Base-by-base conservation (phyloP, 2,329 filamentous ascomycete genomes). In the Trichophyton equinum region DNA sequence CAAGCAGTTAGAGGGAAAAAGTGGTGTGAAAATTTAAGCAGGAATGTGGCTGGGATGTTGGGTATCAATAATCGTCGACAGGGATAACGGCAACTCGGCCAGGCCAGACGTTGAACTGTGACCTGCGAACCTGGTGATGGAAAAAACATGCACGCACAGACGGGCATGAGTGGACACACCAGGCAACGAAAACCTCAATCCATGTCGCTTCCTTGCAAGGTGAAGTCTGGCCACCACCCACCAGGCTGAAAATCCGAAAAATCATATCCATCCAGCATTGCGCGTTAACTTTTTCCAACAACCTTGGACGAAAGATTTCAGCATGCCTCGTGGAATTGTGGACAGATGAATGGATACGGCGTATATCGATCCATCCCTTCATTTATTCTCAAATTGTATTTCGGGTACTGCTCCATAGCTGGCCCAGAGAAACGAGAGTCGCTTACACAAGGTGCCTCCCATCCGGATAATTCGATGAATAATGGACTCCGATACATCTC, bases 21-120 rank as follows among this genome's bases (percentile, higher is more conserved):
- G n/a, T 6, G 11, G 4, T 18, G n/a, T n/a, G 49, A 36, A 36
- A 55, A 55, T 36, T 11, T 15, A 36, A 15, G 51, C 27, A 27
- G 33, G 11, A 30, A 36, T 36, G 51, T 55, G 51, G 51, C 51
- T 55, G n/a, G 51, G 47, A n/a, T 7, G 51, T 55, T 55, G 51
- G 51, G 51, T 55, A 55, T 36, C 51, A 55, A 20, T 51, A 55
- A 33, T 51, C 27, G 30, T 55, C 11, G 27, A 55, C 51, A 55
- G 51, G 51, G 51, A 18, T 55, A 27, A 20, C 51, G 51, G 51
- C 51, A 36, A 6, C 11, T 8, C 27, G 51, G 15, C 51, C 27
- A 55, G 27, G 27, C 51, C 51, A 55, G 51, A 55, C 51, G 15
- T 27, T 18, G 27, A 36, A 8, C 27, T 55, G 27, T 27, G n/a